Base-by-base conservation (phyloP, 2,329 filamentous ascomycete species). In the Aspergillus piperis region DNA sequence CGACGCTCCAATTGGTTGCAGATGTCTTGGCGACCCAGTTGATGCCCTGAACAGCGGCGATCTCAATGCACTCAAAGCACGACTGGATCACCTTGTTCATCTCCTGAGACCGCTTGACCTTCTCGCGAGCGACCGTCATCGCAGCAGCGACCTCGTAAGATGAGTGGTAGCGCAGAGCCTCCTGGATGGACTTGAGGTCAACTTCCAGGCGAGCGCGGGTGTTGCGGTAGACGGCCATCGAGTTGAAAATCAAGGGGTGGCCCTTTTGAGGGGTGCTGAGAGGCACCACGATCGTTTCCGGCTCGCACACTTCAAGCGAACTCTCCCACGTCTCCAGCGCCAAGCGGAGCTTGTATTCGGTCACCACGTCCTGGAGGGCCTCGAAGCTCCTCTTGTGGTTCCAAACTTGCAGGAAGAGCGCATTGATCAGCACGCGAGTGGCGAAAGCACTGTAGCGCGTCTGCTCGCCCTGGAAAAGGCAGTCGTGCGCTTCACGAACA, bases 51-150 rank as follows among this genome's bases (percentile, higher is more conserved):
- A 92, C 82, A 49, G 96, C 94, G 58, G 94, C 94, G 52, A 95
- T 96, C 78, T 98, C 94, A 71, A 99, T 93, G 81, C 93, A 98
- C 77, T 96, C 92, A 78, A 95, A 98, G 80, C 95, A 98, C 77
- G 96, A 92, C 73, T 98, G 90, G 63, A 99, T 96, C 70, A 98
- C 93, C 80, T 96, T 96, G 82, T 97, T 90, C 94, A 98, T 98
- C 78, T 98, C 94, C 71, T 90, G 88, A 19, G 92, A 96, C 67
- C 95, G 90, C 85, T 95, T 95, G 67, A 99, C 93, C 76, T 91
- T 92, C 77, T 96, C 92, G 64, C 94, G 89, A 53, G 94, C 93
- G 66, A 92, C 89, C 7, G 92, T 96, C 95, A 99, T 99, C 63
- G 93, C 92, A 50, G 91, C 93, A 19, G 93, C 95, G 61, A 99